Percentiles rank a stretch among this genome's conserved stretches.
Evolutionary conservation across 1,284 basidiomycete genomes (phyloP).

Genomic region (Pseudozyma pruni): DNA sequence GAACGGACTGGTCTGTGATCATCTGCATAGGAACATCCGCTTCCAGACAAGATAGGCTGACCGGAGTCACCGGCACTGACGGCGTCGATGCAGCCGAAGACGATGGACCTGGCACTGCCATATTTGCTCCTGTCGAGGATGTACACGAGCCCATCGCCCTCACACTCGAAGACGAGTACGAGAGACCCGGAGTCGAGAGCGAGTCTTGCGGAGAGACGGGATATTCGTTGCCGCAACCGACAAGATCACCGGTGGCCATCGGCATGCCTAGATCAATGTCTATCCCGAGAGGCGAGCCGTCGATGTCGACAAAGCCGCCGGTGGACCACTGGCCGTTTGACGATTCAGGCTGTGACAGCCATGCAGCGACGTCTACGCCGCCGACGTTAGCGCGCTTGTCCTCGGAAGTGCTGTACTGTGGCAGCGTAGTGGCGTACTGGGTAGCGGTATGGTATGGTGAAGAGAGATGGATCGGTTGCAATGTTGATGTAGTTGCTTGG

Average conservation of each 20-base stretch:
- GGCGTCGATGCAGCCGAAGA: conserved; percentile 13
- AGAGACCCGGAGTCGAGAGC: conserved; percentile 13
- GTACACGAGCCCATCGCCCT: not conserved
- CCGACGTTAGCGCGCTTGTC: not conserved
- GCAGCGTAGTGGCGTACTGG: not conserved
- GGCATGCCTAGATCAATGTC: conserved; percentile 9
- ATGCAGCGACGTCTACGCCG: not conserved
- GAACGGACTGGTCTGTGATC: not conserved
- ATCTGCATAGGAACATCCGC: not conserved
- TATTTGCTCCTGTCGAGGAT: not conserved
- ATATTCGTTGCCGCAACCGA: not conserved
- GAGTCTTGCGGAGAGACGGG: conserved; percentile 7
- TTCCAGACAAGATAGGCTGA: conserved; percentile 3
- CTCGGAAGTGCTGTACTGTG: not conserved
- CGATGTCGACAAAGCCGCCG: not conserved
- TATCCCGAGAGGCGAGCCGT: not conserved
- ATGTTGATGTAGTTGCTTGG: not conserved
- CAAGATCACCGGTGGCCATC: not conserved
- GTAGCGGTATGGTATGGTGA: not conserved
- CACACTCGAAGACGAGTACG: conserved; percentile 10
- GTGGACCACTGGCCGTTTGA: not conserved
- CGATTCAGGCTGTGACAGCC: conserved; percentile 6
- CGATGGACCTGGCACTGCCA: not conserved
- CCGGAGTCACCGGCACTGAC: conserved; percentile 17
- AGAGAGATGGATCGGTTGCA: not conserved